Evolutionary conservation across 1,284 basidiomycete genomes (phyloP), one percentile per base, ranked within the genome.

Genomic region (Tetrapyrgos nigripes): DNA sequence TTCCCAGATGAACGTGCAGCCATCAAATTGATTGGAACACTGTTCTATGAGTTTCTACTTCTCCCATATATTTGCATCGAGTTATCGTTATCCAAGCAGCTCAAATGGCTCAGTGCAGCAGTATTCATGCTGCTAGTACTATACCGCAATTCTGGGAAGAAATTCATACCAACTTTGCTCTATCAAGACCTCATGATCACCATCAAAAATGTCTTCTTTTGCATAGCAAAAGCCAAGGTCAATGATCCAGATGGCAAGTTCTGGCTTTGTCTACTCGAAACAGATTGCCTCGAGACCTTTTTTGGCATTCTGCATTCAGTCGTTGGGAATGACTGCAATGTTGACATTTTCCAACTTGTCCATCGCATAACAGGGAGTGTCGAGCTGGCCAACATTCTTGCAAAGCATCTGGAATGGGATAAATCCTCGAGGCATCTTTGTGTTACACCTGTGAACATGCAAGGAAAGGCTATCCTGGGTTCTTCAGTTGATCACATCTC

Each of bases 381-480:
- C 0, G 71, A 77, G 53, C 63, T 72, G 0, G 56, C 70, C 0
- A 73, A 67, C 26, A 78, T 78, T 13, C 62, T 77, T 3, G 69
- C 68, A 0, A 61, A 71, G 46, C 68, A 76, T 59, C 75, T 76
- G 1, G 64, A 77, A 1, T 78, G 76, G 76, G 76, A 76, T 50
- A 61, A 61, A 9, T 21, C 65, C 1, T 72, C 74, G n/a, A 62
- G 68, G 13, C 65, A 70, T 1, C 68, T 76, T 24, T 10, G 26
- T 5, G 17, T 49, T 14, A 21, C 47, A 11, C 23, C 26, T 26
- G 21, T 49, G 17, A 27, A 23, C 23, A 49, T 4, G 47, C 19
- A 49, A 14, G 47, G 47, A 14, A 23, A 24, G 28, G 47, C 24
- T 17, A 49, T 49, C 47, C 24, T 24, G 10, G 47, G 26, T 19